Base-by-base conservation (phyloP, 352 stramenopile genomes). In the Plasmopara halstedii region DNA sequence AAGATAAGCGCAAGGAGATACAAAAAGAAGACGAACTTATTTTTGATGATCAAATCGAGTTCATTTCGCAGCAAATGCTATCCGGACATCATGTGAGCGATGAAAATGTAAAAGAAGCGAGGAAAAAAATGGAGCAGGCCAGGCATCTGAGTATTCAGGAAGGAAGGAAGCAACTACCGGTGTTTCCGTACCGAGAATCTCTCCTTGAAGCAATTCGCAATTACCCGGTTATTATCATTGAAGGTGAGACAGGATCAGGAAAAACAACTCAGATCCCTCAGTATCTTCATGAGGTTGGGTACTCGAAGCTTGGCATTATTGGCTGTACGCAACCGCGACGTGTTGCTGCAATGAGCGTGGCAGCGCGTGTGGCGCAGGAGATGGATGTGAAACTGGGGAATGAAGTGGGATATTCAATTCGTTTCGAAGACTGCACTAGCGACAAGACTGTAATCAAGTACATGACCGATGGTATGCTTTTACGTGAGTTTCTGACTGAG, bases 201-300 rank as follows among this genome's bases (percentile, higher is more conserved):
- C 96, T 99, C 53, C 69, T 99, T 10, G 84, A 97, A 49, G 96
- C 95, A 21, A 94, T 99, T 37, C 87, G 96, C 42, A 96, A 99
- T 42, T 94, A 91, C 50, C 79, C 82, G 15, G 68, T 92, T 18
- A 62, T 92, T 42, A 87, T 94, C 21, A 91, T 92, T 42, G 79
- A 92, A 60, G 81, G 78, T 25, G 93, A 98, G 51, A 98, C 94
- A 0, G 94, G 95, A 6, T 97, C 81, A 9, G 95, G 96, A 32
- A 99, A 99, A 66, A 99, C 96, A 18, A 99, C 96, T 6, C 97
- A 99, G 73, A 97, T 99, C 37, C 96, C 97, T 4, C 97, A 99
- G 69, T 99, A 97, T 58, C 67, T 99, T 10, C 75, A 87, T 41
- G 84, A 98, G 62, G 83, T 99, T 31, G 94, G 94, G 11, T 99